Base-by-base conservation (phyloP, 805 yeast genomes). In the Candida manassasensis region DNA sequence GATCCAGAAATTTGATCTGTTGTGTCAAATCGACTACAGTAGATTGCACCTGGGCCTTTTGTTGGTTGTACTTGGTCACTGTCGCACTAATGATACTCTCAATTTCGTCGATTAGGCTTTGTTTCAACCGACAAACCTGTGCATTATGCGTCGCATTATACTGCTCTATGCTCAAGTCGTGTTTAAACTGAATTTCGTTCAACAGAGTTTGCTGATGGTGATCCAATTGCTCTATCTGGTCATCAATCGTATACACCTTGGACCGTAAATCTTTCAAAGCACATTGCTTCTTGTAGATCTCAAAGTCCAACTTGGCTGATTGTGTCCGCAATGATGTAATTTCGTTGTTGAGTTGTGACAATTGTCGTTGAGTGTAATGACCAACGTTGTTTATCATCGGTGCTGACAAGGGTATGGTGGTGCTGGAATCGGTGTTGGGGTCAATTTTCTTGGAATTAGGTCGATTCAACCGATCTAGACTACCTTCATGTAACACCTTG, bases 81-180 rank as follows among this genome's bases (percentile, higher is more conserved):
- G 64, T 67, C 11, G 49, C 49, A 5, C 57, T 46, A 21, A 70
- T 58, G 4, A 69, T 40, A 1, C 47, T 37, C 27, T 73, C 73
- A 1, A 75, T 60, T 45, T 69, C 57, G 0, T 31, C 39, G 1
- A 53, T 42, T 9, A 55, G 49, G 4, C 35, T 39, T 29, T 61
- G 64, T 35, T 61, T 62, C 19, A 63, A 44, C 3, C 36, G 31
- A 16, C 48, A 40, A 10, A 59, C 35, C 28, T 44, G 44, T 19
- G 45, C 41, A 6, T 52, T 55, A 28, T 51, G 52, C 13, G 43
- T 48, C 6, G 49, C 28, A 14, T 44, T 39, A 24, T 53, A 37
- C 18, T 52, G 47, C 29, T 55, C 52, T 14, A 48, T 40, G 4
- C 48, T 41, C n/a, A 51, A 32, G 11, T 53, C 55, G 34, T 44